Evolutionary conservation across 192 early-diverging fungal species (phyloP).

Genomic region (Podila minutissima): DNA sequence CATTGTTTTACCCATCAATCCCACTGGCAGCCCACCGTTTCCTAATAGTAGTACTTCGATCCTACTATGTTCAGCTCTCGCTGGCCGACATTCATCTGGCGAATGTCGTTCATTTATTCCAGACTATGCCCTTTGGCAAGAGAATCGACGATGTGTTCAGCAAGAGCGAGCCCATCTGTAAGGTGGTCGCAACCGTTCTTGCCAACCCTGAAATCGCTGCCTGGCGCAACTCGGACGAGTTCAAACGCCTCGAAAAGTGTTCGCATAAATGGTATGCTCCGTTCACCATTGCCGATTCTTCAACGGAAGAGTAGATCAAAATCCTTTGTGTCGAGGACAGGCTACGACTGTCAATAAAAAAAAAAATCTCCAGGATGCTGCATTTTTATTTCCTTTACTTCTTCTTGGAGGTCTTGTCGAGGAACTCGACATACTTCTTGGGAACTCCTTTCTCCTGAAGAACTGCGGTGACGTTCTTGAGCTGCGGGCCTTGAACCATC

Average conservation of each 20-base stretch:
- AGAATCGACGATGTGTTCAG: not conserved
- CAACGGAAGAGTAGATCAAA: too few relatives aligned
- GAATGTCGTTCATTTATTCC: not conserved
- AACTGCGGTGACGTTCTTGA: slow-evolving; percentile 64
- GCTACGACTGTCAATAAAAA: too few relatives aligned
- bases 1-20: not conserved
- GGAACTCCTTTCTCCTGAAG: slow-evolving; percentile 62
- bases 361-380: not conserved
- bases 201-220: not conserved
- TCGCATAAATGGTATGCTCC: not conserved
- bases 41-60: not conserved
- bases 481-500: slow-evolving; percentile 82
- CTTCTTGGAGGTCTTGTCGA: slow-evolving; percentile 41
- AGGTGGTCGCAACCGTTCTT: not conserved
- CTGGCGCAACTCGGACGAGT: not conserved
- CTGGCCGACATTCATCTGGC: slow-evolving; percentile 1
- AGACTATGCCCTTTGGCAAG: not conserved
- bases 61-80: not conserved
- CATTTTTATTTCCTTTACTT: slow-evolving; percentile 15
- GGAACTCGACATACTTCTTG: slow-evolving; percentile 57
- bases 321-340: too few relatives aligned
- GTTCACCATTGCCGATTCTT: too few relatives aligned
- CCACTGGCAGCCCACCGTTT: not conserved
- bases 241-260: not conserved
- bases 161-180: not conserved